Base-by-base conservation (phyloP, 768 basidiomycete genomes). In the Dacryopinax spathularia region DNA sequence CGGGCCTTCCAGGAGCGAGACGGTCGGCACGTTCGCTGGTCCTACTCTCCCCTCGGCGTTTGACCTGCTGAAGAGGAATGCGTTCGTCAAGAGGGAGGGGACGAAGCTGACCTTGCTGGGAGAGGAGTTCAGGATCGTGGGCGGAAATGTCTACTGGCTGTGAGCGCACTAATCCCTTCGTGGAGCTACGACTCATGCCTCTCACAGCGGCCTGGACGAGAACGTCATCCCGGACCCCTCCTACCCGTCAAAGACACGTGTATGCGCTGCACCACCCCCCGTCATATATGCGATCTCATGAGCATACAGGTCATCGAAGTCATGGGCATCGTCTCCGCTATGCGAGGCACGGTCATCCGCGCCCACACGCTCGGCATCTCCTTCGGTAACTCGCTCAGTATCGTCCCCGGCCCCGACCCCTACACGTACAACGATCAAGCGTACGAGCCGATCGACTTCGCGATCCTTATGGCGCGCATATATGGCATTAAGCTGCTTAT, bases 141-240 rank as follows among this genome's bases (percentile, higher is more conserved):
- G 72, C 1, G 61, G 62, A 66, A 71, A 74, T 62, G 69, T 73
- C 31, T 73, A 74, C 67, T 74, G 73, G 73, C 68, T 74, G 16
- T 41, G 18, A 15, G 39, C 22, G 39, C 4, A 22, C 39, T 18
- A 22, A n/a, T n/a, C 18, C 18, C 18, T 41, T 18, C 39, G 39
- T 41, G 39, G 4, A 41, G 16, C 18, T 22, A 22, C 18, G 16
- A 7, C 39, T 18, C 18, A 41, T 15, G 39, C 39, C 5, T 6
- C 18, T 15, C 5, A 41, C 18, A 41, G 39, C 22, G 73, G 73
- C 2, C 65, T 74, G 29, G 73, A 74, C 56, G 73, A 74, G 64
- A 74, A 73, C 61, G 72, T 73, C 33, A 68, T 67, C 31, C 67
- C 65, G 2, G 29, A 56, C 16, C 68, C 68, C 1, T 65, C 69